These are phyloP conservation scores for Pseudocercospora macadamiae DNA, from an alignment of 2,329 filamentous ascomycete genomes.

Conservation along the genomic window DNA sequence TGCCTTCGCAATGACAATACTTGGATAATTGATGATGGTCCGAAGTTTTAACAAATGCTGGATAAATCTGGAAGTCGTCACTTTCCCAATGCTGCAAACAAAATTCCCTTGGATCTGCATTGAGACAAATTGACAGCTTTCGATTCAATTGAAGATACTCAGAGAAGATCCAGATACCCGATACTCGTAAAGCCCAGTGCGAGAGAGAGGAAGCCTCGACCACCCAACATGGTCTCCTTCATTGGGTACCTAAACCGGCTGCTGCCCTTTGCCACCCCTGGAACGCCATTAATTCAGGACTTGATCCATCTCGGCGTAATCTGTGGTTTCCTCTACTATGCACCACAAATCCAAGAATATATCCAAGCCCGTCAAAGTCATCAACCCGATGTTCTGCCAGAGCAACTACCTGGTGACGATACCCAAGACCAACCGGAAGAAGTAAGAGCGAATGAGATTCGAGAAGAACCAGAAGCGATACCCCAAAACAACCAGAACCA, in stretches of 20 bases:
- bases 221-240: constrained; percentile 33
- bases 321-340: constrained; percentile 51
- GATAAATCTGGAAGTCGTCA: no score
- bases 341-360: constrained; percentile 48
- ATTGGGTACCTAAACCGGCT: constrained; percentile 44
- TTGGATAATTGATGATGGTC: no score
- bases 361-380: constrained; percentile 32
- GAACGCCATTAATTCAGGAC: constrained; percentile 52
- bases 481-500: not conserved
- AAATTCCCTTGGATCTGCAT: no score
- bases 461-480: not conserved
- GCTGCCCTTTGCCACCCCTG: constrained; percentile 52
- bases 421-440: constrained; percentile 8
- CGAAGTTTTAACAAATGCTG: no score
- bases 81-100: no score
- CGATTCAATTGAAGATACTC: no score
- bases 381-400: not conserved
- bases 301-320: constrained; percentile 50
- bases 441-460: not conserved
- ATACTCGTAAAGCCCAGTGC: no score
- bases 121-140: no score
- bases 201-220: not conserved
- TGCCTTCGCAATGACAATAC: no score
- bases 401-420: constrained; percentile 9
- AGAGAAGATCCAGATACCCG: no score